Conservation (phyloP, 805 yeast genomes). For the Yarrowia yakushimensis region DNA sequence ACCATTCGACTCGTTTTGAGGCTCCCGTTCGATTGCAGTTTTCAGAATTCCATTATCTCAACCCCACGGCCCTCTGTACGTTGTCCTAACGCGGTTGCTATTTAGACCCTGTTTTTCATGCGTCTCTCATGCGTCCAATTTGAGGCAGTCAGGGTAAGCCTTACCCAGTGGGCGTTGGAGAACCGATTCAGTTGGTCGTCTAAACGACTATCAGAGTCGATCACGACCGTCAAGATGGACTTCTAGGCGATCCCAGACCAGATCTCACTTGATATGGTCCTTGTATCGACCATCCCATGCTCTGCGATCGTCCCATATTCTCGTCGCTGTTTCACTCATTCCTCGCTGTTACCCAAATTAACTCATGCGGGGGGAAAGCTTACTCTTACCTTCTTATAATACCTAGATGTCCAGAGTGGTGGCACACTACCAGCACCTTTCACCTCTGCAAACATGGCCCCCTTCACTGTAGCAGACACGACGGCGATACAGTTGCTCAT, state of each 20-base stretch:
- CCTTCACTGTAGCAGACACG: constrained; percentile 3
- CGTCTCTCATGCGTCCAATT: neutral
- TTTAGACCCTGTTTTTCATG: constrained; percentile 5
- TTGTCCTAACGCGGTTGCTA: neutral
- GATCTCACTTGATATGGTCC: neutral
- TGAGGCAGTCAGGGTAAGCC: constrained; percentile 20
- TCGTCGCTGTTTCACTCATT: too few relatives aligned
- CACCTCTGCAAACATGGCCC: neutral
- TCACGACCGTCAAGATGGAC: too few relatives aligned
- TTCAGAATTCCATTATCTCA: neutral
- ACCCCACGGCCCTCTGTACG: too few relatives aligned
- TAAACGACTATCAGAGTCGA: too few relatives aligned
- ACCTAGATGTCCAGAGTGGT: neutral
- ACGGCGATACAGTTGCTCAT: constrained; percentile 5
- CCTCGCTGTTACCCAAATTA: neutral
- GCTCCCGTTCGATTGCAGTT: neutral
- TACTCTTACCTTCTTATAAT: neutral
- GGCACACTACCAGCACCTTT: neutral
- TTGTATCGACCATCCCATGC: too few relatives aligned
- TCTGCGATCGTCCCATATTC: too few relatives aligned
- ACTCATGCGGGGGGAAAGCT: constrained; percentile 8
- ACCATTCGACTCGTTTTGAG: neutral
- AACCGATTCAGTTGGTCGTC: too few relatives aligned
- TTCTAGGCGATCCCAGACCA: too few relatives aligned
- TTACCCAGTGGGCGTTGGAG: neutral